phyloP scores from a whole-genome alignment of 2,329 filamentous ascomycete species.

The Nectriaceae sp. region DNA sequence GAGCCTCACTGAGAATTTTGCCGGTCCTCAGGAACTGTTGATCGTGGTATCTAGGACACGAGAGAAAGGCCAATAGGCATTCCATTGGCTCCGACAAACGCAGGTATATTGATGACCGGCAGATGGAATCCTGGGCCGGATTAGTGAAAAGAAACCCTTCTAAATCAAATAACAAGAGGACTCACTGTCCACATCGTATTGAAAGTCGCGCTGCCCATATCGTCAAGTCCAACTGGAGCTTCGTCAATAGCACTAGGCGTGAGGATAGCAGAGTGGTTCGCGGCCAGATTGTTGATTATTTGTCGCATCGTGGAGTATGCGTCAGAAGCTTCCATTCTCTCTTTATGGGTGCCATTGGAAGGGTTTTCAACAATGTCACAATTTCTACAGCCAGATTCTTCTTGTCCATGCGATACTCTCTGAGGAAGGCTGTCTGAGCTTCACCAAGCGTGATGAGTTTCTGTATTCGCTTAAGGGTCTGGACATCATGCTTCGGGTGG shows the following conservation, averaged over 20 bases:
- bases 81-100: slow-evolving; percentile 13
- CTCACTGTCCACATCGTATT: slow-evolving; percentile 52
- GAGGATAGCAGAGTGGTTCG: slow-evolving; percentile 53
- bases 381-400: slow-evolving; percentile 42
- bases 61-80: slow-evolving; percentile 21
- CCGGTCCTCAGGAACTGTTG: too few species aligned
- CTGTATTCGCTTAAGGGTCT: slow-evolving; percentile 35
- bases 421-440: slow-evolving; percentile 51
- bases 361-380: slow-evolving; percentile 52
- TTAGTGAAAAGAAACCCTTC: too few species aligned
- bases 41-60: too few species aligned
- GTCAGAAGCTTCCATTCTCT: slow-evolving; percentile 54
- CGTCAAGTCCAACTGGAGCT: slow-evolving; percentile 50
- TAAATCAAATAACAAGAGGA: too few species aligned
- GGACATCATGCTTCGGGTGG: slow-evolving; percentile 48
- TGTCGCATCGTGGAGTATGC: slow-evolving; percentile 51
- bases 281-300: slow-evolving; percentile 50
- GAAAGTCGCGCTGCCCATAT: slow-evolving; percentile 54
- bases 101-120: slow-evolving; percentile 19
- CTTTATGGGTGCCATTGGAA: slow-evolving; percentile 41
- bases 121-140: slow-evolving; percentile 10
- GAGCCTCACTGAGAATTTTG: too few species aligned
- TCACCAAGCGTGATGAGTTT: slow-evolving; percentile 53
- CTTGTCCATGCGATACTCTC: slow-evolving; percentile 50
- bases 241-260: slow-evolving; percentile 59